phyloP scores from a whole-genome alignment of 352 stramenopile species.

The Phytophthora chlamydospora region DNA sequence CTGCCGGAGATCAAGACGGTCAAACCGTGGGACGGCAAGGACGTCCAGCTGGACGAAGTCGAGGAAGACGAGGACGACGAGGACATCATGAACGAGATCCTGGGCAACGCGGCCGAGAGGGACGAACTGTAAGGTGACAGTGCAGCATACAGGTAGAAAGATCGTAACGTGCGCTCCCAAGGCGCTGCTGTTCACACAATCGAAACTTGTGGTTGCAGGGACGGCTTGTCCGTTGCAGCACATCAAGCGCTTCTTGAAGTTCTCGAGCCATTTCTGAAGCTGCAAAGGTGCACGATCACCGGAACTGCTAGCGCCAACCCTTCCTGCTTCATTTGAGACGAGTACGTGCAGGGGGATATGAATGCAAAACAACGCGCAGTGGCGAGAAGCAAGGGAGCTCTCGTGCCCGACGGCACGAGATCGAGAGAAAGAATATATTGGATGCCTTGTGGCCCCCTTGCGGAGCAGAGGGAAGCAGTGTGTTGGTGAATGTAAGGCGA shows the following conservation, averaged over 20 bases:
- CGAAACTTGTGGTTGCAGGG: slow-evolving; percentile 13
- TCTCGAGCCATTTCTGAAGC: background rate
- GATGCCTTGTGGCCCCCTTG: slow-evolving; percentile 7
- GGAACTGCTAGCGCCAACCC: background rate
- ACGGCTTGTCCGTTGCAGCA: background rate
- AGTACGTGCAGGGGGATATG: too few species aligned
- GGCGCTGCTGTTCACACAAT: slow-evolving; percentile 12
- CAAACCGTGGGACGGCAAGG: slow-evolving; percentile 82
- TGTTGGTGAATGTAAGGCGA: slow-evolving; percentile 10
- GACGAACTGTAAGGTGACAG: slow-evolving; percentile 71
- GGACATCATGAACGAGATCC: slow-evolving; percentile 89
- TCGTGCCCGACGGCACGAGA: slow-evolving; percentile 21
- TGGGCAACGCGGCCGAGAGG: slow-evolving; percentile 62
- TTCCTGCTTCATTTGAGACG: background rate
- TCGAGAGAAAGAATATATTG: slow-evolving; percentile 30
- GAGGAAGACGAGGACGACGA: slow-evolving; percentile 87
- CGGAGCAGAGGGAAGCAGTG: slow-evolving; percentile 11
- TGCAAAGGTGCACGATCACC: background rate
- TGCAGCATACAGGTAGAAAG: slow-evolving; percentile 25
- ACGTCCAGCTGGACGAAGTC: slow-evolving; percentile 72
- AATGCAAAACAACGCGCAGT: slow-evolving; percentile 3
- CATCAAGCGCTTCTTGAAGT: too few species aligned
- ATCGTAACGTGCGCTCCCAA: slow-evolving; percentile 16
- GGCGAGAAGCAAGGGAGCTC: slow-evolving; percentile 19
- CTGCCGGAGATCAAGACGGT: slow-evolving; percentile 72